Conservation (phyloP, 176 grass and related monocot genomes). For the Juncus effusus region DNA sequence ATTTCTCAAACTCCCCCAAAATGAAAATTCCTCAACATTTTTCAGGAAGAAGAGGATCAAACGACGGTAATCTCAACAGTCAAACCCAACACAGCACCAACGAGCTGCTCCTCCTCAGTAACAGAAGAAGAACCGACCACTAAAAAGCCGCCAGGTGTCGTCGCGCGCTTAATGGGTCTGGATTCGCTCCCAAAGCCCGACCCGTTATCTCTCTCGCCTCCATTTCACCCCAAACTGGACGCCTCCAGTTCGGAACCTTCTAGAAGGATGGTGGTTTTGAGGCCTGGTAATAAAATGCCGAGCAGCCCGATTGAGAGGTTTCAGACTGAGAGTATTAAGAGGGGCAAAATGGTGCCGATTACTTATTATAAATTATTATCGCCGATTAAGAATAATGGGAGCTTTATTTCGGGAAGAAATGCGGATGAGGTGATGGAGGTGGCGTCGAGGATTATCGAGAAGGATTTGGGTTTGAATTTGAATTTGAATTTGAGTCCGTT, state of each 20-base stretch:
- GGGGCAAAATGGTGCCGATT: slow-evolving; percentile 45
- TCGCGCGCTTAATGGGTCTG: slow-evolving; percentile 93
- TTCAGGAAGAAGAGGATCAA: slow-evolving; percentile 62
- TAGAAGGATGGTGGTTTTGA: slow-evolving; percentile 14
- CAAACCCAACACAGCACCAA: slow-evolving; percentile 31
- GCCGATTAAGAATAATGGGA: slow-evolving; percentile 50
- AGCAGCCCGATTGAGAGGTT: slow-evolving; percentile 78
- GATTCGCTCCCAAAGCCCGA: slow-evolving; percentile 67
- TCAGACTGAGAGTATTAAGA: slow-evolving; percentile 62
- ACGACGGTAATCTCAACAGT: slow-evolving; percentile 29
- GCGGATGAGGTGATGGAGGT: slow-evolving; percentile 78
- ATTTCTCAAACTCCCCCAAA: background rate
- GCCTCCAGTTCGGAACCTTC: no score
- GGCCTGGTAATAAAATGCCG: slow-evolving; percentile 55
- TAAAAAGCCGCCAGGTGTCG: slow-evolving; percentile 52
- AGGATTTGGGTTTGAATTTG: slow-evolving; percentile 28
- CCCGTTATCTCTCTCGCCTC: slow-evolving; percentile 24
- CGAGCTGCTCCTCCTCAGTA: slow-evolving; percentile 61
- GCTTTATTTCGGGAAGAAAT: slow-evolving; percentile 51
- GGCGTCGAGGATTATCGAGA: slow-evolving; percentile 59
- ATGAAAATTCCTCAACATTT: slow-evolving; percentile 8
- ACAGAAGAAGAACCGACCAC: slow-evolving; percentile 50
- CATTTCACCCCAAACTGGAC: slow-evolving; percentile 10
- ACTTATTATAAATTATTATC: slow-evolving; percentile 52
- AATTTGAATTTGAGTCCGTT: slow-evolving; percentile 28